Conservation (phyloP, 208 protist genomes). For the Leishmania martiniquensis region DNA sequence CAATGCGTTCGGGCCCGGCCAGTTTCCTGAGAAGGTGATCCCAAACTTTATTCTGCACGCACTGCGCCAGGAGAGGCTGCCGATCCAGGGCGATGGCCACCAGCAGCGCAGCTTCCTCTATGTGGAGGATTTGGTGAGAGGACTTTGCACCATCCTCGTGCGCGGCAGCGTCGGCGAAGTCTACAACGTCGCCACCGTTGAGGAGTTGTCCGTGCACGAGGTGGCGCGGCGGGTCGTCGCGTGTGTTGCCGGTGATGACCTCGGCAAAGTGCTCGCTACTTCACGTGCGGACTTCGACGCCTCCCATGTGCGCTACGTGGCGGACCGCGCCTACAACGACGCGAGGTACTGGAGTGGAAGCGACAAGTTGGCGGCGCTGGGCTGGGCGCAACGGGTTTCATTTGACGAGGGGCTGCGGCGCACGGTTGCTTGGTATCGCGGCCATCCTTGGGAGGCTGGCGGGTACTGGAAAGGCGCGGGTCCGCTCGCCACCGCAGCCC, state of each 20-base stretch:
- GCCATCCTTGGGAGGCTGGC: conserved; percentile 13
- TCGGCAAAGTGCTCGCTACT: conserved; percentile 6
- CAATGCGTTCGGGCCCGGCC: conserved; percentile 93
- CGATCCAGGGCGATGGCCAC: conserved; percentile 59
- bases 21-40: conserved; percentile 94
- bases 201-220: conserved; percentile 65
- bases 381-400: conserved; percentile 59
- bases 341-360: conserved; percentile 77
- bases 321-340: conserved; percentile 91
- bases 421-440: conserved; percentile 66
- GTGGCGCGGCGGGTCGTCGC: conserved; percentile 42
- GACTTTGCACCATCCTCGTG: conserved; percentile 73
- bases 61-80: conserved; percentile 44
- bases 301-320: conserved; percentile 38
- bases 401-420: conserved; percentile 61
- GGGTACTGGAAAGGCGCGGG: conserved; percentile 24
- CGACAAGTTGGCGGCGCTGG: conserved; percentile 65
- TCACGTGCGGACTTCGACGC: conserved; percentile 24
- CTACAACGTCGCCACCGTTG: conserved; percentile 83
- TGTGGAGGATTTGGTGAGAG: conserved; percentile 68
- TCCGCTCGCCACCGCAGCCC: neutral
- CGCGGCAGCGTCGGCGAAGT: conserved; percentile 70
- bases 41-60: conserved; percentile 79
- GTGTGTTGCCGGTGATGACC: conserved; percentile 17
- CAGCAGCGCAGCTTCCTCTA: conserved; percentile 70